Evolutionary conservation across 306 rosid genomes (phyloP).

Genomic region (Inga oerstediana): DNA sequence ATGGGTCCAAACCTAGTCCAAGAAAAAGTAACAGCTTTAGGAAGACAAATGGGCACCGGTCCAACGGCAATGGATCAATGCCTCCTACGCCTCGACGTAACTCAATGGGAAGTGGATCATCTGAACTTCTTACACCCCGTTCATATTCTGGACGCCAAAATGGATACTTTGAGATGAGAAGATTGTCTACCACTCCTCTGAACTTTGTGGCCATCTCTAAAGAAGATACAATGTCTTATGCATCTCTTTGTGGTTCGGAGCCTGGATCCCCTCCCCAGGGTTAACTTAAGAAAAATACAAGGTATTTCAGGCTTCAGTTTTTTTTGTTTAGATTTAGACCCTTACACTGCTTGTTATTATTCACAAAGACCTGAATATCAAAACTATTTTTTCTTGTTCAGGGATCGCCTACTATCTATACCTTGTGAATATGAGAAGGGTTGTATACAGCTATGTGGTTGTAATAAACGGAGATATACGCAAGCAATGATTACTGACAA

Average conservation of each 20-base stretch:
- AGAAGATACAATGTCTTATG: constrained; percentile 92
- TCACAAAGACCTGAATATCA: constrained; percentile 9
- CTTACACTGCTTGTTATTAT: neutral
- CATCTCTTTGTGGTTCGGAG: constrained; percentile 86
- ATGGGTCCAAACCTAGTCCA: constrained; percentile 96
- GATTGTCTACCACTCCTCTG: constrained; percentile 82
- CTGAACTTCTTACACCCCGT: constrained; percentile 82
- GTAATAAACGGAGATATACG: constrained; percentile 64
- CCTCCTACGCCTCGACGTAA: constrained; percentile 90
- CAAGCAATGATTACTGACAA: constrained; percentile 48
- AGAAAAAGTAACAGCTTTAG: constrained; percentile 81
- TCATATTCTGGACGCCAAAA: constrained; percentile 92
- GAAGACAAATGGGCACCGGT: constrained; percentile 69
- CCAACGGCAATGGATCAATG: constrained; percentile 86
- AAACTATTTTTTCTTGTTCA: constrained; percentile 35
- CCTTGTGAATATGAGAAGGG: constrained; percentile 71
- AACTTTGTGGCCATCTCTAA: constrained; percentile 85
- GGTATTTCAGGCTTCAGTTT: constrained; percentile 39
- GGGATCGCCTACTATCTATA: constrained; percentile 52
- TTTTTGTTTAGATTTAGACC: neutral
- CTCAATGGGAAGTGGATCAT: constrained; percentile 71
- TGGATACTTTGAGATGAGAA: constrained; percentile 84
- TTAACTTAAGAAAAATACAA: constrained; percentile 38
- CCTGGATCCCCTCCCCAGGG: constrained; percentile 83
- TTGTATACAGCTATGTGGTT: constrained; percentile 66